Evolutionary conservation across 345 rosid species (phyloP), one percentile per base, ranked within the genome.

Genomic region (Aquilaria malaccensis): DNA sequence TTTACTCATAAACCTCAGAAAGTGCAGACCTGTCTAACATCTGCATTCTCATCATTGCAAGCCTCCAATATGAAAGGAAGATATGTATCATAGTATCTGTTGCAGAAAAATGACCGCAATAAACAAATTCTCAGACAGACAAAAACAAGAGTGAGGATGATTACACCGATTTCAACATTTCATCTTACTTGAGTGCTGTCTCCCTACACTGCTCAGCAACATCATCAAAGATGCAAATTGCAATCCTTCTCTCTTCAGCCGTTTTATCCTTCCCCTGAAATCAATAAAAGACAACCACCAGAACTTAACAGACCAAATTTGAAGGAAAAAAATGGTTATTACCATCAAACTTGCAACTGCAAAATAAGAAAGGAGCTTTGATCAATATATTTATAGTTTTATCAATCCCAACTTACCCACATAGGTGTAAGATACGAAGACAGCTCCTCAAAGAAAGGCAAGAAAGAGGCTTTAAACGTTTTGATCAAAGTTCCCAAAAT

Each of bases 51-150:
- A 65, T 95, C 99, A 63, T 85, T 95, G 81, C 96, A 91, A 63
- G 99, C 99, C 82, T 95, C 99, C 82, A 95, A 79, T 71, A 91
- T 74, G 75, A 95, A 95, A 46, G 97, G 99, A 72, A 95, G 97
- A 78, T 74, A 91, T 7, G 89, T 95, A 52, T 95, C 99, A 45
- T 95, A 95, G 70, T 95, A 95, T 69, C 99, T 95, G 82, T 66
- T 53, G 52, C 73, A 64, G 30, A 45, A 56, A 62, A 30, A 64
- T 62, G 22, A 63, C 22, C 68, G 52, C 51, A 72, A 63, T 58
- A 77, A 66, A 33, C 9, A 32, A 67, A 7, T n/a, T 59, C 60
- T 59, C 58, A 57, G 22, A 22, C 60, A 50, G 45, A 56, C 51
- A 33, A 67, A 33, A 62, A 60, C 43, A 55, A 69, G 56, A 55